A percentile compares a stretch with the other conserved stretches of the same genome.
Conservation (phyloP, 2,329 filamentous ascomycete genomes). For the Monosporascus cannonballus region DNA sequence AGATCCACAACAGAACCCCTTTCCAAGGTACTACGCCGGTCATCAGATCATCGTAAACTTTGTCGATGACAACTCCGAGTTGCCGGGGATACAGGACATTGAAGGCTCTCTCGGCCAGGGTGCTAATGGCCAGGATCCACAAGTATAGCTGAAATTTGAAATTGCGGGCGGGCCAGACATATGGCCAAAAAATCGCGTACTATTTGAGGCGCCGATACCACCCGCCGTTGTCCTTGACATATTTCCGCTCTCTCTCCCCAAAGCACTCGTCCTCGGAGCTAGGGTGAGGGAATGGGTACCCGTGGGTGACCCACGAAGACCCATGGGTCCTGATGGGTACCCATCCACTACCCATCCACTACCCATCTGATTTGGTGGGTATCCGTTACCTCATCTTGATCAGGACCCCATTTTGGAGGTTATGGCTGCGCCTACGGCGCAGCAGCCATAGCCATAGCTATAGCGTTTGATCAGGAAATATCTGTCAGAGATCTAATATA, state of each 20-base stretch:
- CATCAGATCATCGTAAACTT: conserved; percentile 11
- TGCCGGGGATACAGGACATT: conserved; percentile 27
- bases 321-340: too few relatives aligned
- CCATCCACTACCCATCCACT: too few relatives aligned
- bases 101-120: conserved; percentile 15
- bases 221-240: conserved; percentile 20
- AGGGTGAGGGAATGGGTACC: too few relatives aligned
- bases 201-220: conserved; percentile 7
- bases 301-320: too few relatives aligned
- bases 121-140: too few relatives aligned
- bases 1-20: conserved; percentile 1
- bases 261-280: neutral
- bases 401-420: too few relatives aligned
- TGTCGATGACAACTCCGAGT: conserved; percentile 25
- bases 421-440: too few relatives aligned
- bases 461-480: too few relatives aligned
- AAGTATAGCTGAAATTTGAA: conserved; percentile 25
- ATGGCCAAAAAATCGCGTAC: conserved; percentile 16
- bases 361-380: too few relatives aligned
- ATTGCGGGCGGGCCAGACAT: conserved; percentile 25
- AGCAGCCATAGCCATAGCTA: too few relatives aligned
- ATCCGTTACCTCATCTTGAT: too few relatives aligned
- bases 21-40: conserved; percentile 5
- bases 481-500: too few relatives aligned
- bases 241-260: conserved; percentile 7